Conservation (phyloP, 345 rosid genomes). For the Boechera stricta region DNA sequence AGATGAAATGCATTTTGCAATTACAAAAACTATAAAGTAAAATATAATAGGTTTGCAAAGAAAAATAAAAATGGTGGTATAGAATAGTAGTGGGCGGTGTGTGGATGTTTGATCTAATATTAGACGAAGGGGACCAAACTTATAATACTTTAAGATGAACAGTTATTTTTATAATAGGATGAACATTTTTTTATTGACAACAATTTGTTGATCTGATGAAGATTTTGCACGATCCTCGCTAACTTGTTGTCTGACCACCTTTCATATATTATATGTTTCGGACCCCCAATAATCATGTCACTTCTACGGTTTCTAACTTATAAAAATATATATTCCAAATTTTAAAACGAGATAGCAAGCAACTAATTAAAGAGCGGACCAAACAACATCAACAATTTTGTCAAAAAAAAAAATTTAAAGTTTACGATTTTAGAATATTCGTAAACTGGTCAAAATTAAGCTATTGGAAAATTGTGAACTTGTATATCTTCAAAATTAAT, state of each 20-base stretch:
- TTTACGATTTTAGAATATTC: neutral
- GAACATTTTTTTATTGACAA: neutral
- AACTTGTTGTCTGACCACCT: slow-evolving; percentile 39
- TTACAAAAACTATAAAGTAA: neutral
- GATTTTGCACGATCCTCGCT: slow-evolving; percentile 45
- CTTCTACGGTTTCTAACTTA: neutral
- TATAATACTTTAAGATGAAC: neutral
- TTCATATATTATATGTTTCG: slow-evolving; percentile 17
- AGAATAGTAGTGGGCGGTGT: slow-evolving; percentile 3
- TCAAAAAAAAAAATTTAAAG: neutral
- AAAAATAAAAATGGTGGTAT: neutral
- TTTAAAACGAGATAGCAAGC: neutral
- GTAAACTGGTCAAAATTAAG: neutral
- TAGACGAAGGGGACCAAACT: neutral
- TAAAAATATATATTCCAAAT: neutral
- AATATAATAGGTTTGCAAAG: neutral
- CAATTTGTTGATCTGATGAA: slow-evolving; percentile 30
- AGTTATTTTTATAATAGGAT: neutral
- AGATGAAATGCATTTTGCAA: neutral
- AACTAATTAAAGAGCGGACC: neutral
- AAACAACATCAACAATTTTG: neutral
- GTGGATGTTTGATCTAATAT: slow-evolving; percentile 9
- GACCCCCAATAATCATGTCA: slow-evolving; percentile 24
- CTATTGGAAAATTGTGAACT: neutral
- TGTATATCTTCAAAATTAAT: neutral